Base-by-base conservation (phyloP, 805 yeast genomes). In the Torulaspora delbrueckii region DNA sequence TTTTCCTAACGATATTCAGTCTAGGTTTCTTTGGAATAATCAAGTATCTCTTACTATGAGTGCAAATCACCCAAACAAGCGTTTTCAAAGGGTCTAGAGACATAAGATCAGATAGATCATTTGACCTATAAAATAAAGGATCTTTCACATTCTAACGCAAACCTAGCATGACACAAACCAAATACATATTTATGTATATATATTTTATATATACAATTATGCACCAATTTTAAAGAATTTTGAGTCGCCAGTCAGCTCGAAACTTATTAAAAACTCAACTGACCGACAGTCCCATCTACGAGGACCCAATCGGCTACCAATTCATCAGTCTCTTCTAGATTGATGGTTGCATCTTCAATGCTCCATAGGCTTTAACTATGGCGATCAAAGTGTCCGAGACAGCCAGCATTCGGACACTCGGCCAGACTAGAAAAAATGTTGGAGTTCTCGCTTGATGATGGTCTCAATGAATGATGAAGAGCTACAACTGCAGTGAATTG, bases 11-110 rank as follows among this genome's bases (percentile, higher is more conserved):
- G 4, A 50, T 72, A 13, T 58, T 70, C 48, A 63, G 72, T 16
- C 48, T 72, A 8, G 60, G 69, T 46, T 48, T 70, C 8, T 72
- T 69, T 53, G 75, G 74, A 16, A 46, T 71, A 10, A 42, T 62
- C 39, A 64, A 64, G 37, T 64, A 61, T 46, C 54, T 58, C 28
- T 51, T 62, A 30, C 53, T 62, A 37, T 55, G 42, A 51, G 28
- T 14, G 24, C 12, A 8, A 6, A 14, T 23, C 27, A 12, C 14
- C 40, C 22, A n/a, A 12, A 22, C 32, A 4, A 23, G 10, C 23
- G 28, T 9, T 3, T 14, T n/a, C 28, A 25, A 19, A 24, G 23
- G 31, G 23, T 23, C 22, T 10, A 13, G 1, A 16, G 18, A 8
- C 32, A 26, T 16, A 26, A 10, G n/a, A 13, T 12, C n/a, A 4